Percentiles rank a stretch among this genome's conserved stretches.
These are phyloP conservation scores for Neopestalotiopsis sp. DNA, from an alignment of 2,329 filamentous ascomycete genomes.

Conservation along the genomic window DNA sequence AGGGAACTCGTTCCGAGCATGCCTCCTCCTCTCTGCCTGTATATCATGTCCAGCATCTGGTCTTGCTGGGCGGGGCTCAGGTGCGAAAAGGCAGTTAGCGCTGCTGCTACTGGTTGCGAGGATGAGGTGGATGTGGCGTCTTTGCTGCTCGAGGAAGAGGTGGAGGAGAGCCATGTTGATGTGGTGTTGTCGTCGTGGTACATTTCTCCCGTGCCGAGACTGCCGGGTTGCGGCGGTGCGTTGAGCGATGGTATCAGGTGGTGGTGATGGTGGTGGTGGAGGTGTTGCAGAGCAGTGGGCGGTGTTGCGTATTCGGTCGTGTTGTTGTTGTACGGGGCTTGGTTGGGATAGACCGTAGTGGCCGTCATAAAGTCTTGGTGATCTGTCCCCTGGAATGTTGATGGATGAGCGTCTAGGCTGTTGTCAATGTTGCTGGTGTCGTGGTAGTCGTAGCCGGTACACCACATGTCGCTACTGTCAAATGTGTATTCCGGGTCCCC, in stretches of 20 bases:
- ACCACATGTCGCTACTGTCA: not conserved
- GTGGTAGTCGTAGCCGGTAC: not conserved
- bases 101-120: not conserved
- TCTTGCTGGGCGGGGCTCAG: conserved; percentile 10
- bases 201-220: too few relatives aligned
- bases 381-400: too few relatives aligned
- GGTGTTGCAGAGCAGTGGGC: too few relatives aligned
- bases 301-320: too few relatives aligned
- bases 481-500: not conserved
- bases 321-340: not conserved
- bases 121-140: not conserved
- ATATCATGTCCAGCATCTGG: conserved; percentile 6
- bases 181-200: not conserved
- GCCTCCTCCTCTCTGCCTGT: conserved; percentile 8
- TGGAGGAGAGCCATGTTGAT: not conserved
- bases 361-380: conserved; percentile 1
- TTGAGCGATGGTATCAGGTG: too few relatives aligned
- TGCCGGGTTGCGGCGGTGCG: too few relatives aligned
- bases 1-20: not conserved
- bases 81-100: not conserved
- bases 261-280: too few relatives aligned
- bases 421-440: not conserved
- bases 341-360: not conserved
- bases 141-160: not conserved
- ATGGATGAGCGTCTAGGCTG: too few relatives aligned